phyloP scores from a whole-genome alignment of 768 basidiomycete species.

The Leccinum barrowsii region DNA sequence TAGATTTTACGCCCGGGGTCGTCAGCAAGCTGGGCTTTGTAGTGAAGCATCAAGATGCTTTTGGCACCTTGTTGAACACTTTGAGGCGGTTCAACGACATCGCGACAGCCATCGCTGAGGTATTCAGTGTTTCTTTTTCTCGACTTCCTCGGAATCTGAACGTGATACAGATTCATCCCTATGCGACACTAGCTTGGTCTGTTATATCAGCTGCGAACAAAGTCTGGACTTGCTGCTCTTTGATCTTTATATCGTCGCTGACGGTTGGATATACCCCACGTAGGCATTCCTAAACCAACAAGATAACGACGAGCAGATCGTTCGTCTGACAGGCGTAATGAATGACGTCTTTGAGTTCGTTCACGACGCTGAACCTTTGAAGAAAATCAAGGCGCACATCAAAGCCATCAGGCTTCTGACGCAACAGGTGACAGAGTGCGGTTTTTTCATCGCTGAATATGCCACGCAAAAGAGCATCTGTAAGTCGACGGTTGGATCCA shows the following conservation, averaged over 20 bases:
- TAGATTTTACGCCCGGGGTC: not conserved
- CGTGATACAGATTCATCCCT: slow-evolving; percentile 1
- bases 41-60: not conserved
- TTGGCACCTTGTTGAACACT: not conserved
- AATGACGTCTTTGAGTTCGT: not conserved
- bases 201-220: not conserved
- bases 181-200: not conserved
- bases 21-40: not conserved
- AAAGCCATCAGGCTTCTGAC: not conserved
- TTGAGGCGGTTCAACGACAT: not conserved
- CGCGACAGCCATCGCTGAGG: not conserved
- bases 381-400: not conserved
- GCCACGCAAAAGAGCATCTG: not conserved
- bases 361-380: not conserved
- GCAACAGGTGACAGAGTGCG: slow-evolving; percentile 1
- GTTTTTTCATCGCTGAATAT: not conserved
- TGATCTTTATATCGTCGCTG: not conserved
- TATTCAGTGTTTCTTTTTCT: not conserved
- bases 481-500: not conserved
- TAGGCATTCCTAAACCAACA: not conserved
- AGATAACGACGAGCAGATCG: not conserved
- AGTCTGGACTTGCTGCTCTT: not conserved
- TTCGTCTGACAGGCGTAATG: not conserved
- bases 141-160: not conserved
- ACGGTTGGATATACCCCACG: not conserved